Evolutionary conservation across 805 yeast genomes (phyloP).

Genomic region (Yarrowia sp.): DNA sequence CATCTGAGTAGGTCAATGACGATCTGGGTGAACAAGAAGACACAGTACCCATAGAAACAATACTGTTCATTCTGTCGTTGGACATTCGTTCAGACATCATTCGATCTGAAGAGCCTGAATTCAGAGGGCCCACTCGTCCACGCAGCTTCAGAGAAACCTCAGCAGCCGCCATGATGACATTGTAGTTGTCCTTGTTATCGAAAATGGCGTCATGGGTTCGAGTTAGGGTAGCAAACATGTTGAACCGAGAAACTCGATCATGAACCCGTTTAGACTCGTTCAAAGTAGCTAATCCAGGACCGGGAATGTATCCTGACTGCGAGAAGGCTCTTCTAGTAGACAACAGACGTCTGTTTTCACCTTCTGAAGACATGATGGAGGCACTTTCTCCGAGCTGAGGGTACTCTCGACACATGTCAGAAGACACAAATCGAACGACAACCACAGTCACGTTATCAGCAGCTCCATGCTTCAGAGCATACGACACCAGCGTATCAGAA

Average conservation of each 20-base stretch:
- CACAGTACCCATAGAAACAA: background rate
- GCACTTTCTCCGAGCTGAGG: background rate
- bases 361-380: background rate
- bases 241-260: background rate
- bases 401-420: slow-evolving; percentile 14
- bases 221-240: background rate
- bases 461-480: slow-evolving; percentile 5
- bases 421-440: slow-evolving; percentile 28
- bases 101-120: background rate
- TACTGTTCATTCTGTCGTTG: slow-evolving; percentile 3
- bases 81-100: background rate
- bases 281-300: slow-evolving; percentile 1
- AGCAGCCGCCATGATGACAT: slow-evolving; percentile 17
- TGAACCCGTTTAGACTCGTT: slow-evolving; percentile 2
- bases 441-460: slow-evolving; percentile 33
- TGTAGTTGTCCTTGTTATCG: slow-evolving; percentile 9
- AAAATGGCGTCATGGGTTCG: slow-evolving; percentile 22
- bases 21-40: slow-evolving; percentile 10
- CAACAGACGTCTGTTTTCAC: background rate
- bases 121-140: background rate
- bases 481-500: slow-evolving; percentile 25
- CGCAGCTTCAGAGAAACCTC: slow-evolving; percentile 4
- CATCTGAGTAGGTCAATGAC: slow-evolving; percentile 6
- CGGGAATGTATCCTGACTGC: slow-evolving; percentile 23
- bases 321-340: slow-evolving; percentile 10